Base-by-base conservation (phyloP, 2,329 filamentous ascomycete species). In the Ascochyta rabiei region DNA sequence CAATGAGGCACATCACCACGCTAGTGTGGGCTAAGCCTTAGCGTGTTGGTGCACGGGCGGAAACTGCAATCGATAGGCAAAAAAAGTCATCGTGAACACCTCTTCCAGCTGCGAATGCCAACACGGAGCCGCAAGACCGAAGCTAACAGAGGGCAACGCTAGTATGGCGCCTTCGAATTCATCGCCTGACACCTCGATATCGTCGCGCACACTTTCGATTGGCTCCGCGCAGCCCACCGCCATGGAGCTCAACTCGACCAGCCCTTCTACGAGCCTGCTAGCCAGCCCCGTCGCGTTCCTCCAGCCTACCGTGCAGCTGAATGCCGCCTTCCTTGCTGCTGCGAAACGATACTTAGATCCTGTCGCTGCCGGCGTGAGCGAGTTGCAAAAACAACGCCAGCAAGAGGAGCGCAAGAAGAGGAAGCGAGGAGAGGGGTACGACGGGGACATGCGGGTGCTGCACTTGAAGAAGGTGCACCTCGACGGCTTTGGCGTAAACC, bases 391-490 rank as follows among this genome's bases (percentile, higher is more conserved):
- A 56, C 79, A 83, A 67, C 83, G 87, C 52, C 79, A 89, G 62
- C 87, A 88, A 62, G 84, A 89, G 61, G 79, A 80, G 60, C 87
- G 86, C 64, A 87, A 84, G 75, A 96, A 96, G 80, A 82, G 90
- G 59, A 96, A 95, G 80, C 82, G 90, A 62, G 81, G 81, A 8
- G 80, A 82, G 40, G 74, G 69, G 30, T 77, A 82, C 34, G 70
- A 76, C 23, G 75, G 73, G 4, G 77, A 81, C 46, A 76, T 76
- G 28, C 60, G 76, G 42, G 78, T 89, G 1, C 71, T 97, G 60
- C 91, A 91, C 67, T 80, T 96, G 67, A 88, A 89, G 66, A 92
- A 90, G 75, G 80, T 99, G 15, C 90, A 97, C 72, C 81, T 91
- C 6, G 86, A 96, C 53, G 95, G 93, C 0, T 96, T 98, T 65